Base-by-base conservation (phyloP, 352 stramenopile species). In the Paralagenidium karlingii region DNA sequence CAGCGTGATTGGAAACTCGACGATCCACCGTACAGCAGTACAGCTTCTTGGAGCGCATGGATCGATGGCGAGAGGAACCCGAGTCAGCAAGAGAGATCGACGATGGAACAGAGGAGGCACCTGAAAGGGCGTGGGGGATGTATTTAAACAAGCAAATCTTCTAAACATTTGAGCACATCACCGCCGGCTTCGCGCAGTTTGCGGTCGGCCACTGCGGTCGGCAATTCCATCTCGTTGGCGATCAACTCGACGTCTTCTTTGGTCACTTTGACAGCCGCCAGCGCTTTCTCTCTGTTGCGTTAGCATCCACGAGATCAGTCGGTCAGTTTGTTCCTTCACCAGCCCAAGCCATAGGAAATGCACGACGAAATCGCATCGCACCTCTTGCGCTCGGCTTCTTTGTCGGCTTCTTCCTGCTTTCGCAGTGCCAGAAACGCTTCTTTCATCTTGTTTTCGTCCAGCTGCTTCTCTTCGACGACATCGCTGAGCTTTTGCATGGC, bases 361-460 rank as follows among this genome's bases (percentile, higher is more conserved):
- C 7, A 16, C 22, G 7, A 36, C 19, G 3, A 16, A 7, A 22
- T 36, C 22, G 13, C 2, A 15, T 26, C 34, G n/a, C 24, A 76
- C 58, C 75, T 53, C 49, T 80, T 71, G 31, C 66, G 63, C 38
- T 83, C 69, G 5, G 73, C 70, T 36, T 88, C 71, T 47, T 87
- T 88, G 45, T 91, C 71, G 6, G 75, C 74, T 45, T 88, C 78
- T 43, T 87, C 78, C 44, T 87, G 67, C 47, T 86, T 83, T 28
- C 53, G 65, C 47, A 91, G 50, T 36, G 67, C 60, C 46, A 70
- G 51, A 45, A 91, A 86, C 21, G 77, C 73, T 42, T 77, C 41
- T 51, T 85, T 87, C 74, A 90, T 86, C 60, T 85, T 87, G 67
- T 88, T 81, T 34, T 80, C 74, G 63, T 91, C 78, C 68, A 91